Conservation (phyloP, 495 filamentous ascomycete species). For the Talaromyces liani region DNA sequence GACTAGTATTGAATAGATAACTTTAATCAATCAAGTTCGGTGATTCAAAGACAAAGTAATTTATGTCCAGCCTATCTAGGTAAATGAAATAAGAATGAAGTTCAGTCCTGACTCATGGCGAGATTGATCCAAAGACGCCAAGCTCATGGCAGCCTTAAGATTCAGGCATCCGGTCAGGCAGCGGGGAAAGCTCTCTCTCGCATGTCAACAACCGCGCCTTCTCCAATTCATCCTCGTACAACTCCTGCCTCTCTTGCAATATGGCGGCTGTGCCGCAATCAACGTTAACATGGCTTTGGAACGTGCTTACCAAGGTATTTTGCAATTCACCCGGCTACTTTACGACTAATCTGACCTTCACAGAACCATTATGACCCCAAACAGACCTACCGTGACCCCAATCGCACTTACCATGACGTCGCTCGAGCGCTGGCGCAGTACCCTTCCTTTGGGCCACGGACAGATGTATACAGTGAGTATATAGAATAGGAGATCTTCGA, state of each 20-base stretch:
- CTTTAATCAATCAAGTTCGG: background rate
- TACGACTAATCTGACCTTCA: background rate
- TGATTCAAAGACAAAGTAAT: background rate
- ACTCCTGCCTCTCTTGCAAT: background rate
- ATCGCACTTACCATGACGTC: slow-evolving; percentile 87
- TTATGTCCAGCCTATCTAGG: too few relatives aligned
- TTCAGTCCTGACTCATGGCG: background rate
- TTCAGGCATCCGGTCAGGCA: background rate
- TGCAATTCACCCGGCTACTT: background rate
- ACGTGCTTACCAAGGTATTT: slow-evolving; percentile 73
- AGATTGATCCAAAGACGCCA: background rate
- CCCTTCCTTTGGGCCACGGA: slow-evolving; percentile 79
- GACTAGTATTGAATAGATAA: background rate
- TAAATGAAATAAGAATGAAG: background rate
- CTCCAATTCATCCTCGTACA: background rate
- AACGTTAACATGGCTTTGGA: slow-evolving; percentile 92
- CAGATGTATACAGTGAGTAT: slow-evolving; percentile 86
- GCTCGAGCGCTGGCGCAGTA: slow-evolving; percentile 74
- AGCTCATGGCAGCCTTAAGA: background rate
- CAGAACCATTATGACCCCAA: slow-evolving; percentile 90
- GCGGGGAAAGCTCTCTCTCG: background rate
- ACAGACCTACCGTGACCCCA: slow-evolving; percentile 85
- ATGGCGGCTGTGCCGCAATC: slow-evolving; percentile 81
- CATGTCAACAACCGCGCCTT: background rate
- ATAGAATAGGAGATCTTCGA: background rate